Conservation (phyloP, 2,329 filamentous ascomycete genomes). For the Sporothrix inflata region DNA sequence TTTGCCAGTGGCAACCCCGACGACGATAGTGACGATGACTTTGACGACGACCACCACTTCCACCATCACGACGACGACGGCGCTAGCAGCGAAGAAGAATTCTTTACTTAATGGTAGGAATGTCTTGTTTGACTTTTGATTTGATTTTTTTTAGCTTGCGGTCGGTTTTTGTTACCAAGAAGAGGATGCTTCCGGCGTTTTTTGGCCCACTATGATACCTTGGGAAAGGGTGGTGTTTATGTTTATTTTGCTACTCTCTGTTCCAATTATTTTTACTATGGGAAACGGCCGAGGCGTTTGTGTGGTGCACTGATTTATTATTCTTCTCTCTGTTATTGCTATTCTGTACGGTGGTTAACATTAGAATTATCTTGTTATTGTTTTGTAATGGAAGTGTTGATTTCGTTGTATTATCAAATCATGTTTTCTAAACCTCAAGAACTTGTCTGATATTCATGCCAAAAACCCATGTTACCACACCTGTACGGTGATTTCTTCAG, state of each 20-base stretch:
- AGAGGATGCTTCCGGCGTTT: neutral
- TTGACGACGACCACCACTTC: neutral
- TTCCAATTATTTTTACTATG: neutral
- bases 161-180: neutral
- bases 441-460: neutral
- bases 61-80: neutral
- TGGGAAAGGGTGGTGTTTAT: neutral
- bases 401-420: neutral
- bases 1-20: neutral
- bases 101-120: neutral
- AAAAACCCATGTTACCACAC: neutral
- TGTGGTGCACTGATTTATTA: neutral
- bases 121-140: neutral
- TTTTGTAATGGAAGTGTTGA: neutral
- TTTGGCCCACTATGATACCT: conserved; percentile 13
- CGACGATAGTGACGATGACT: neutral
- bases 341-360: neutral
- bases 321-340: neutral
- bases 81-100: neutral
- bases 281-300: neutral
- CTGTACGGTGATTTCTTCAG: neutral
- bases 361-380: neutral
- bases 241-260: neutral
- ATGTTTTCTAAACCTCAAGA: neutral
- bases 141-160: neutral